Percentiles rank a stretch among this genome's conserved stretches.
phyloP scores from a whole-genome alignment of 495 filamentous ascomycete species.

The Pseudomonodictys pantanalensis region DNA sequence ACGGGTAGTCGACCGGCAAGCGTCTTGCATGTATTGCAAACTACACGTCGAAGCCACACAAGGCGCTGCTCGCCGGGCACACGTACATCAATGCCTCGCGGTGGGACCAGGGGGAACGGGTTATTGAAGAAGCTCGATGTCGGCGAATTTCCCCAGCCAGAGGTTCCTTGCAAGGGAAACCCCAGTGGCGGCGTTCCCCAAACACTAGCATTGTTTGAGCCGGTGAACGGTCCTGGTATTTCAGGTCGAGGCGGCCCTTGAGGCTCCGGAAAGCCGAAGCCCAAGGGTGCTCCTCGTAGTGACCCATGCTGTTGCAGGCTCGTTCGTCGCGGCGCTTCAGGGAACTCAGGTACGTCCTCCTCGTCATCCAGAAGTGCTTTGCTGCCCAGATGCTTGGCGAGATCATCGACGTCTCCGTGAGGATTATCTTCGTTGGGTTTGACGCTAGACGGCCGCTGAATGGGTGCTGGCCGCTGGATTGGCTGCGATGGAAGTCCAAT shows the following conservation, averaged over 20 bases:
- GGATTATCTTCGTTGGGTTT: conserved; percentile 54
- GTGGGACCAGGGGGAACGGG: conserved; percentile 49
- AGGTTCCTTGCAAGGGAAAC: conserved; percentile 28
- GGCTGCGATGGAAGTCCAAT: conserved; percentile 52
- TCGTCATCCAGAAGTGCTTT: conserved; percentile 86
- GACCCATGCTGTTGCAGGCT: conserved; percentile 36
- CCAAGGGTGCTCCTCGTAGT: conserved; percentile 30
- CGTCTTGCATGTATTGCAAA: conserved; percentile 60
- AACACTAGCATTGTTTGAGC: conserved; percentile 21
- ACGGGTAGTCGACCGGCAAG: conserved; percentile 44
- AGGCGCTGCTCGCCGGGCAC: conserved; percentile 50
- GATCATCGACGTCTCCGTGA: conserved; percentile 60
- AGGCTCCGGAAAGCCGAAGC: conserved; percentile 35
- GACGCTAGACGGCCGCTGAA: conserved; percentile 80
- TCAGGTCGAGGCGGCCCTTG: conserved; percentile 19
- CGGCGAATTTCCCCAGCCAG: conserved; percentile 34
- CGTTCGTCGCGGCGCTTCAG: conserved; percentile 36
- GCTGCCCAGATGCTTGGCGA: conserved; percentile 84
- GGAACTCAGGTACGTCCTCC: conserved; percentile 48
- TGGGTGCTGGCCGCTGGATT: conserved; percentile 78
- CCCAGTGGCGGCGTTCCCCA: conserved; percentile 37
- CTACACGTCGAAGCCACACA: conserved; percentile 55
- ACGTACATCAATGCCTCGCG: conserved; percentile 26
- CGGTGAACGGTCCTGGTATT: conserved; percentile 29
- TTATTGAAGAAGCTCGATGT: conserved; percentile 40